Conservation (phyloP, 2,329 filamentous ascomycete species). For the Whalleya microplaca region DNA sequence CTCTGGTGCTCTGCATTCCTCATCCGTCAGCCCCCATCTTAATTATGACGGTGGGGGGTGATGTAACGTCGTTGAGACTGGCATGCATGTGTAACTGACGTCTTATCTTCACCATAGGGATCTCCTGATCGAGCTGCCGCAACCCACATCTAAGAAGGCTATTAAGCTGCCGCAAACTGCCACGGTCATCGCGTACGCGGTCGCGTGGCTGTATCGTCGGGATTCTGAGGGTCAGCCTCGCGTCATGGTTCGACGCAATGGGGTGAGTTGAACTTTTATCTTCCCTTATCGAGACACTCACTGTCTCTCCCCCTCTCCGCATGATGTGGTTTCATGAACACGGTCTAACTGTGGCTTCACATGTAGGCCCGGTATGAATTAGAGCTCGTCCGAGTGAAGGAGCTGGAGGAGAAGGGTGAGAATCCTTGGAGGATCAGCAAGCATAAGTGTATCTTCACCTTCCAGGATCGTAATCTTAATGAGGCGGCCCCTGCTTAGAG, state of each 20-base stretch:
- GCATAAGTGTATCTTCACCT: slow-evolving; percentile 24
- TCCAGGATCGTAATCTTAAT: not conserved
- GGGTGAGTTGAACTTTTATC: slow-evolving; percentile 18
- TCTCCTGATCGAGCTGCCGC: slow-evolving; percentile 28
- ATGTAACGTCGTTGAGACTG: too few relatives aligned
- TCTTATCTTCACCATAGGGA: slow-evolving; percentile 7
- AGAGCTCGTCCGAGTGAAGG: slow-evolving; percentile 25
- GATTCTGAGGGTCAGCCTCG: slow-evolving; percentile 17
- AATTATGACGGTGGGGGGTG: too few relatives aligned
- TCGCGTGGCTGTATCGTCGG: slow-evolving; percentile 25
- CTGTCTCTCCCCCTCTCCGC: too few relatives aligned
- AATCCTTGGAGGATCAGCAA: slow-evolving; percentile 37
- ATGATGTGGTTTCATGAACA: too few relatives aligned
- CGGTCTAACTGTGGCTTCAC: not conserved
- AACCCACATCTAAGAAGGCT: slow-evolving; percentile 13
- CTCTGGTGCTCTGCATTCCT: too few relatives aligned
- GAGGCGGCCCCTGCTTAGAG: too few relatives aligned
- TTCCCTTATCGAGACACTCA: not conserved
- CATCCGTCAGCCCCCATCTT: too few relatives aligned
- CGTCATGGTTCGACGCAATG: slow-evolving; percentile 26
- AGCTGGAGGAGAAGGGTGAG: slow-evolving; percentile 29
- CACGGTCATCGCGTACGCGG: slow-evolving; percentile 18
- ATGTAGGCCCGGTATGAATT: slow-evolving; percentile 7
- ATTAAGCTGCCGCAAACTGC: slow-evolving; percentile 20
- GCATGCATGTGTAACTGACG: too few relatives aligned